Evolutionary conservation across 306 rosid genomes (phyloP), one percentile per base, ranked within the genome.

Genomic region (Begonia fuchsioides): DNA sequence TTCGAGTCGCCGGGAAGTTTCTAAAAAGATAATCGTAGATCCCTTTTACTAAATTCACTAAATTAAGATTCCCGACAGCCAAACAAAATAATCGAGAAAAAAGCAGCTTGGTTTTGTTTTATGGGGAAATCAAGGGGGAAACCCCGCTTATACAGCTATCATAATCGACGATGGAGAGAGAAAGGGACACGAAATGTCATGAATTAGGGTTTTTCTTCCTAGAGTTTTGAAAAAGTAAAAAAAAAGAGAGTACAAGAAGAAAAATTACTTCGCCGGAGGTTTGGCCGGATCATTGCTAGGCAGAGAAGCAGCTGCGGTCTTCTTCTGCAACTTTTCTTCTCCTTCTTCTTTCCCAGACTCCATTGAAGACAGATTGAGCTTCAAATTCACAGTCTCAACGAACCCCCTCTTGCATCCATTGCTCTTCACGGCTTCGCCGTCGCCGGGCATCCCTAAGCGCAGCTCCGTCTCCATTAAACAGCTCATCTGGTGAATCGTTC

Each of bases 31-130:
- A 26, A 26, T 26, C 8, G 35, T 26, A 0, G 8, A 4, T 26
- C 35, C 4, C 26, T 4, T 19, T 19, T 19, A 2, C 26, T 19
- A 19, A 19, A 4, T 4, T 39, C 56, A 69, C 70, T 60, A 60
- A 74, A 75, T 13, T 10, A 64, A 78, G 86, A 87, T 80, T 83
- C 96, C 85, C 87, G 94, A 80, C 96, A 78, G 44, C 69, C 72
- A 70, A 67, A 78, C 75, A 49, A 51, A 50, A 51, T 26, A 26
- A 6, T 38, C 53, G 12, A 16, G 49, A 55, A 41, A 50, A 52
- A 53, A 46, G 54, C 63, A 44, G 3, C 11, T 9, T 46, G 8
- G 15, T 46, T 16, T 46, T 46, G 17, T 15, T 13, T 46, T 46
- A 26, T 26, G 35, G 8, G 35, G 35, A 26, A 26, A 26, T 26